These are phyloP conservation scores for Lactifluus subvellereus DNA, from an alignment of 768 basidiomycete species.

Conservation along the genomic window DNA sequence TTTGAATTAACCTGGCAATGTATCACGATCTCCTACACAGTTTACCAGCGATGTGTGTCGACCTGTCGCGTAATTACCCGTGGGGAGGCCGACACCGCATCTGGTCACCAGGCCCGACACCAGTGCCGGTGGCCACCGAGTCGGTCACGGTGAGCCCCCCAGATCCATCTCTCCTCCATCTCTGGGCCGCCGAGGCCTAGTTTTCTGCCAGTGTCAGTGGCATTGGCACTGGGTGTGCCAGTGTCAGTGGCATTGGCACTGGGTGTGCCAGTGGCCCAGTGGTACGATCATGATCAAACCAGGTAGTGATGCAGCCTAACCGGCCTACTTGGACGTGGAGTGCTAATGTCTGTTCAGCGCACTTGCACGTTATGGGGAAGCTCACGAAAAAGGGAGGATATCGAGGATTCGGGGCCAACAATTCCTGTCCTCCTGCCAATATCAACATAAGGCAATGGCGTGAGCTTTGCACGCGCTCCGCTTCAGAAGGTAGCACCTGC, in stretches of 20 bases:
- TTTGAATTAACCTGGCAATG: not conserved
- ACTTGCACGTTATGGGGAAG: not conserved
- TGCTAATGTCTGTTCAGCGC: not conserved
- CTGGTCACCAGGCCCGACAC: conserved; percentile 1
- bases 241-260: not conserved
- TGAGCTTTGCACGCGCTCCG: not conserved
- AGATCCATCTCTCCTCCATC: not conserved
- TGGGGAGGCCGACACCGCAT: not conserved
- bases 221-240: not conserved
- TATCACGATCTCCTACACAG: not conserved
- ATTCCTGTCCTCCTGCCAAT: not conserved
- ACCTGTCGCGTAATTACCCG: not conserved
- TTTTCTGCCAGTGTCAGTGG: not conserved
- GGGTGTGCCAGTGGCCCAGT: not conserved
- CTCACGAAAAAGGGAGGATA: not conserved
- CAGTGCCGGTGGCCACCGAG: not conserved
- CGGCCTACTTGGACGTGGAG: too few species aligned
- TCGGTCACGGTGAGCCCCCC: not conserved
- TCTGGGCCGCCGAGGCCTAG: not conserved
- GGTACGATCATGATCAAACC: not conserved
- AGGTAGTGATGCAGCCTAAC: not conserved
- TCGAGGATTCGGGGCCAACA: not conserved
- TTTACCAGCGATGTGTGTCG: not conserved
- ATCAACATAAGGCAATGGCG: not conserved
- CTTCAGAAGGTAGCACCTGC: not conserved